These are phyloP conservation scores for Spinellus fusiger DNA, from an alignment of 192 early-diverging fungal species.

Conservation along the genomic window DNA sequence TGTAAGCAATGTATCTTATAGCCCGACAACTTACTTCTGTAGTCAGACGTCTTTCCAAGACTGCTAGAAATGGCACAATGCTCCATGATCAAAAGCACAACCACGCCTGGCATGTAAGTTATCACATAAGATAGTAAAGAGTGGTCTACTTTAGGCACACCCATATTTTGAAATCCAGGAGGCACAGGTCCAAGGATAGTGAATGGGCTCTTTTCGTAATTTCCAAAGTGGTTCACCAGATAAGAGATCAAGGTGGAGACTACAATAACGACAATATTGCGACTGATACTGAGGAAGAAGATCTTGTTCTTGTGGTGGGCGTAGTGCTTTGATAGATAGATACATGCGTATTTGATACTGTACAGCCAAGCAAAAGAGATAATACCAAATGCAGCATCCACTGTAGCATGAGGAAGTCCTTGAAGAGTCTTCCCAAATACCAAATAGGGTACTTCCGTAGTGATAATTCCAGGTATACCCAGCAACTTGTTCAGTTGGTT, in stretches of 20 bases:
- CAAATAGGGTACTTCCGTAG: slow-evolving; percentile 61
- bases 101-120: slow-evolving; percentile 53
- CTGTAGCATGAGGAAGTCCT: slow-evolving; percentile 30
- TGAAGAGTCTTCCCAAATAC: slow-evolving; percentile 67
- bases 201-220: slow-evolving; percentile 41
- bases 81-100: slow-evolving; percentile 80
- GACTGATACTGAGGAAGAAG: slow-evolving; percentile 61
- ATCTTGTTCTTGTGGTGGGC: slow-evolving; percentile 41
- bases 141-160: slow-evolving; percentile 46
- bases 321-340: slow-evolving; percentile 36
- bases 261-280: slow-evolving; percentile 73
- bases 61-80: slow-evolving; percentile 87
- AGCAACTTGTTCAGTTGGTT: slow-evolving; percentile 61
- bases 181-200: slow-evolving; percentile 69
- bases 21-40: slow-evolving; percentile 53
- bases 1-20: background rate
- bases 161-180: slow-evolving; percentile 60
- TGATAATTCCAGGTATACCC: slow-evolving; percentile 73
- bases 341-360: slow-evolving; percentile 27
- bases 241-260: slow-evolving; percentile 70
- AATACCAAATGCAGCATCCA: slow-evolving; percentile 63
- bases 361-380: slow-evolving; percentile 37
- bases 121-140: slow-evolving; percentile 45
- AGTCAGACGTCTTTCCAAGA: slow-evolving; percentile 81
- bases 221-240: slow-evolving; percentile 38